Evolutionary conservation across 495 filamentous ascomycete genomes (phyloP), one percentile per base, ranked within the genome.

Genomic region (Penicillium soppii): DNA sequence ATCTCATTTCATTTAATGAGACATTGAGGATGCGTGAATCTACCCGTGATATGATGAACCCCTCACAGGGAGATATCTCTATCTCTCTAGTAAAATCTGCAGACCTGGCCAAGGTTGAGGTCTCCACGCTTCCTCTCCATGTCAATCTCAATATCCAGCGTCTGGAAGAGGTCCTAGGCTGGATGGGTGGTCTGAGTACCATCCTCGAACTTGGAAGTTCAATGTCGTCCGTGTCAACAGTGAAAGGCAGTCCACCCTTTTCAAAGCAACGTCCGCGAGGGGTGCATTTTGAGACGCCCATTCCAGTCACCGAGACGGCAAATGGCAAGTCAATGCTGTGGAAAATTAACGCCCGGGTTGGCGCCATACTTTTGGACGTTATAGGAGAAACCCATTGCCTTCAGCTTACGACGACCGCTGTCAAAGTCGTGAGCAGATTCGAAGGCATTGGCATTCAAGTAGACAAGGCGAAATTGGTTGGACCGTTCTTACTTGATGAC

Each of bases 141-240:
- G 50, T 97, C 5, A 80, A 81, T 49, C 62, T 97, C 22, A 89
- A 97, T 67, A 74, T 96, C 9, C 85, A 86, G 53, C 82, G 80
- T 32, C 60, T 97, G 10, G 95, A 99, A 55, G 92, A 96, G 43
- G 87, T 87, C 4, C 81, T 97, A 43, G 81, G 83, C 25, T 91
- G 89, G 78, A 89, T 97, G 62, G 95, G 94, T 13, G 95, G 95
- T 0, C 72, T 99, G 16, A 97, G 92, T 61, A 90, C 90, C 52
- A 87, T 99, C 37, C 70, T 99, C 25, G 92, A 91, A 54, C 80
- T 95, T 54, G 85, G 91, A 43, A 89, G 81, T 55, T 97, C 92
- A 1, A 87, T 95, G 23, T 83, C 84, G 19, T 91, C 89, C 1
- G 84, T 83, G 48, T 76, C 82, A 7, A 85, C 85, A 0, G 74